Base-by-base conservation (phyloP, 768 basidiomycete species). In the Mycena galopus region DNA sequence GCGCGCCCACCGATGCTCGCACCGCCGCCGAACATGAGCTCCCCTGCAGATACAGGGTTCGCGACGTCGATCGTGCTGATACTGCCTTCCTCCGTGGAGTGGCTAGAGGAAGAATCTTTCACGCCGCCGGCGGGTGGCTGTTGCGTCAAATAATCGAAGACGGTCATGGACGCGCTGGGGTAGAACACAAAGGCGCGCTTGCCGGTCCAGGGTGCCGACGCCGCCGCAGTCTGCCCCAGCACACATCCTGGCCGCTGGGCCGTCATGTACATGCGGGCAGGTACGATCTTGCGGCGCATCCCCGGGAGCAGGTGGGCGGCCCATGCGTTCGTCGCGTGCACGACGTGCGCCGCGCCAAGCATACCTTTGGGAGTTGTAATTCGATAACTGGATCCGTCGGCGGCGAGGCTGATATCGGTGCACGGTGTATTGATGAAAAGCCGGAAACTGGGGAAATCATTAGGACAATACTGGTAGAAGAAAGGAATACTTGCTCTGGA, bases 261-360 rank as follows among this genome's bases (percentile, higher is more conserved):
- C 37, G 88, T 89, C 91, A 93, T 91, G 72, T 84, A 83, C 50
- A 86, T 89, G 63, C 91, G 84, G 27, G 85, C 73, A 30, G 93
- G 92, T 21, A 93, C 78, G 69, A 94, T 88, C 78, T 89, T 93
- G 61, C 84, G 83, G 23, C 90, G 88, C 83, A 94, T 83, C 0
- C 87, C 86, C 16, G 86, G 83, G 65, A 97, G 82, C 53, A 97
- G 87, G 73, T 94, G 91, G 1, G 93, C 89, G 3, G 86, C 84
- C 90, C 95, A 96, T 23, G 88, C 95, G 79, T 97, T 97, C 3
- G 94, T 96, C 3, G 94, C 93, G 78, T 96, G 95, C 14, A 97
- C 84, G 51, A 97, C 85, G 78, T 94, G 93, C 3, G 80, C 81
- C 0, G 93, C 83, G 19, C 75, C 80, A 29, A 94, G 84, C 6